Evolutionary conservation across 1,139 yeast species (phyloP).

Genomic region (Yamadazyma diddensiae): DNA sequence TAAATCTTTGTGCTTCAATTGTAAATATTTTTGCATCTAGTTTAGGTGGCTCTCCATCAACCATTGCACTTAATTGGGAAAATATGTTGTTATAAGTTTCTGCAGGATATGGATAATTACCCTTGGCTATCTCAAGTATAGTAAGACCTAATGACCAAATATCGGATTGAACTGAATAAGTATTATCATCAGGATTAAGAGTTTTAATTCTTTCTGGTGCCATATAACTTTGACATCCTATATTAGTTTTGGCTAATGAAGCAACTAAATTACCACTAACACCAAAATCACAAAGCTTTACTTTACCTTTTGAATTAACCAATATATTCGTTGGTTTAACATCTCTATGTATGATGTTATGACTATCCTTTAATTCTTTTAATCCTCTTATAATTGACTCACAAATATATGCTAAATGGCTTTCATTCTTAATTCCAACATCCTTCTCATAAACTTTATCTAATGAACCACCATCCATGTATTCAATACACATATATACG

Average conservation of each 20-base stretch:
- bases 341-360: constrained; percentile 93
- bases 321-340: constrained; percentile 95
- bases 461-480: constrained; percentile 95
- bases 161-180: constrained; percentile 93
- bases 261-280: constrained; percentile 95
- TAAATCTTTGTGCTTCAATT: constrained; percentile 78
- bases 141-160: constrained; percentile 95
- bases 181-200: constrained; percentile 56
- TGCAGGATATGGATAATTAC: constrained; percentile 92
- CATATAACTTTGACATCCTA: constrained; percentile 98
- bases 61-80: constrained; percentile 91
- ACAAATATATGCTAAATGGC: constrained; percentile 72
- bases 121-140: constrained; percentile 84
- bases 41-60: constrained; percentile 91
- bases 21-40: constrained; percentile 56
- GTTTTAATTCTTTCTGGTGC: constrained; percentile 93
- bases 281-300: constrained; percentile 94
- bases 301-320: constrained; percentile 76
- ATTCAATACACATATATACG: constrained; percentile 97
- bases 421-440: constrained; percentile 78
- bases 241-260: constrained; percentile 90
- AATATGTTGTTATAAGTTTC: constrained; percentile 89
- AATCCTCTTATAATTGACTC: constrained; percentile 81
- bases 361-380: constrained; percentile 76
- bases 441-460: constrained; percentile 74